A percentile compares a stretch with the other conserved stretches of the same genome.
phyloP scores from a whole-genome alignment of 1,139 yeast species.

The Suhomyces bokatorum region DNA sequence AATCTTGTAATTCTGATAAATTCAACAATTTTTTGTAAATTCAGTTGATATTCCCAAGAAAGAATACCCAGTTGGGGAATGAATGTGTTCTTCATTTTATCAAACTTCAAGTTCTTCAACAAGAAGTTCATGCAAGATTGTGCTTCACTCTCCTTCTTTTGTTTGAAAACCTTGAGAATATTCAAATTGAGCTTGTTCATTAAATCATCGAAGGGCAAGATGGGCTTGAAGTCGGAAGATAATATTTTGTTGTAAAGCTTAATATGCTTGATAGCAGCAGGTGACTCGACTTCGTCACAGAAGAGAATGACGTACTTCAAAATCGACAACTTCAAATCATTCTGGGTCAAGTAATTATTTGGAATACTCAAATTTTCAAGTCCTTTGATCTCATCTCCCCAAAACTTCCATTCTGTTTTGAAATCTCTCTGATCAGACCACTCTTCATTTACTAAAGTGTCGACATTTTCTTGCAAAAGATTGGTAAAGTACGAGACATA shows the following conservation, averaged over 20 bases:
- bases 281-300: slow-evolving; percentile 9
- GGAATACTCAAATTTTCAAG: slow-evolving; percentile 3
- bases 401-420: slow-evolving; percentile 44
- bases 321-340: slow-evolving; percentile 9
- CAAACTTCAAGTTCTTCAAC: slow-evolving; percentile 32
- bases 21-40: slow-evolving; percentile 26
- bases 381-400: background rate
- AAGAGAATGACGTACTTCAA: slow-evolving; percentile 17
- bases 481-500: slow-evolving; percentile 30
- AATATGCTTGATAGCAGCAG: slow-evolving; percentile 7
- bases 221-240: slow-evolving; percentile 7
- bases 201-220: slow-evolving; percentile 6
- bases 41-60: slow-evolving; percentile 26
- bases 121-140: slow-evolving; percentile 32
- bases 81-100: slow-evolving; percentile 22
- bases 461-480: slow-evolving; percentile 14
- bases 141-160: slow-evolving; percentile 22
- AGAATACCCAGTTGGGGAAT: slow-evolving; percentile 16
- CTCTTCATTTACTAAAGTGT: slow-evolving; percentile 8
- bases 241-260: slow-evolving; percentile 12
- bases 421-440: slow-evolving; percentile 50
- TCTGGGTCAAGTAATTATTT: background rate
- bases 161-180: slow-evolving; percentile 27
- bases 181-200: slow-evolving; percentile 19
- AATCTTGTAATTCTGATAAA: slow-evolving; percentile 23